Base-by-base conservation (phyloP, 345 rosid species). In the Populus simonii region DNA sequence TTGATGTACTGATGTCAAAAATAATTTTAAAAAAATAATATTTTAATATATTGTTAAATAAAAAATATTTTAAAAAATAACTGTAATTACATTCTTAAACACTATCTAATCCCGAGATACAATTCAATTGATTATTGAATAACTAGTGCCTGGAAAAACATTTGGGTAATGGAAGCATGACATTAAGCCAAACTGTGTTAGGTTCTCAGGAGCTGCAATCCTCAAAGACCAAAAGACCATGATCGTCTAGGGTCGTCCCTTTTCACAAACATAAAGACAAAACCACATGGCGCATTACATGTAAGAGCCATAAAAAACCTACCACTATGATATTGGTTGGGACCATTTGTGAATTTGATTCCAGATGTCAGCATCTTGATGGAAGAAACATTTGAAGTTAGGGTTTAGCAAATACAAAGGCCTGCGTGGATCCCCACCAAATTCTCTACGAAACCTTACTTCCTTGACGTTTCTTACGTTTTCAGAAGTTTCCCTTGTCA, bases 401-500 rank as follows among this genome's bases (percentile, higher is more conserved):
- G 63, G 78, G 20, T 31, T 68, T 67, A 72, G 36, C 80, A 81
- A 68, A 8, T 1, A 31, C 16, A 72, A 7, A 2, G 22, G 75
- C 49, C 59, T 55, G 22, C 8, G 1, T 29, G 61, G 80, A 51
- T 61, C 66, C 74, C 65, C 27, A 7, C 15, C 71, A 65, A 59
- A 41, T 68, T 29, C 61, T 17, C 51, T 1, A 7, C 22, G 69
- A 57, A 8, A n/a, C 68, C 84, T 20, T 73, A 76, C 65, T 31
- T 36, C 49, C 65, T 55, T 49, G 78, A 67, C 78, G 6, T 61
- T 39, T 77, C 41, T 31, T 57, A 17, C 12, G 2, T 11, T 55
- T 76, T 72, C 66, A 72, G 80, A 72, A 76, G 77, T 72, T 81
- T 81, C 77, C 80, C 80, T 72, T 67, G 77, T 81, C 80, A 73